Base-by-base conservation (phyloP, 352 stramenopile species). In the Pythium rishiriense region DNA sequence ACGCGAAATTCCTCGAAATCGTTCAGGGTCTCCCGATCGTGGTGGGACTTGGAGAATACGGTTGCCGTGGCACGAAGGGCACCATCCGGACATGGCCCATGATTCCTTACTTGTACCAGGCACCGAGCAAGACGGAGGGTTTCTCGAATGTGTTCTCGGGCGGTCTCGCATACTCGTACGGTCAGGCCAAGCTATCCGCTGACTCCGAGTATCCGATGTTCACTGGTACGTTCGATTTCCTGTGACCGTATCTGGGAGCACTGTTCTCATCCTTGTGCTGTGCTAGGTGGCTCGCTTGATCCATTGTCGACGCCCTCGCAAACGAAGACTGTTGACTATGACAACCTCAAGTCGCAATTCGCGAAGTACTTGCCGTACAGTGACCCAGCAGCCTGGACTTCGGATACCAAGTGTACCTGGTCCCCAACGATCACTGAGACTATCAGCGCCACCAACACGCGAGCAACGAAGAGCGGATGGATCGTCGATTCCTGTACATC, bases 201-300 rank as follows among this genome's bases (percentile, higher is more conserved):
- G 83, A 82, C 49, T 91, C 87, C 14, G 66, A 81, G 29, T 95
- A 91, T 53, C 86, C 86, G 1, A 91, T 95, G 79, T 92, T 95
- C 46, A 91, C 71, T 49, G 85, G 85, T 91, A 70, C 26, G 68
- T 26, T 9, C 46, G 19, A 33, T 50, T n/a, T 53, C 22, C 21
- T 37, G 8, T 53, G 6, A n/a, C 22, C 11, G 4, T 51, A n/a
- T 10, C 12, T 4, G 17, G 28, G 4, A 14, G 5, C 21, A 31
- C 17, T 15, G 15, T 51, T 28, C 39, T 60, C 7, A 41, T 31
- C 8, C 4, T 51, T 28, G 7, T 51, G 26, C 29, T 22, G 0
- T 42, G 22, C 22, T 57, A 88, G 81, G 82, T 56, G 83, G 83
- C 25, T 88, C 79, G 43, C 77, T 75, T n/a, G 73, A 91, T 59